Conservation (phyloP, 116 monocot genomes). For the Dioscorea cayenensis region DNA sequence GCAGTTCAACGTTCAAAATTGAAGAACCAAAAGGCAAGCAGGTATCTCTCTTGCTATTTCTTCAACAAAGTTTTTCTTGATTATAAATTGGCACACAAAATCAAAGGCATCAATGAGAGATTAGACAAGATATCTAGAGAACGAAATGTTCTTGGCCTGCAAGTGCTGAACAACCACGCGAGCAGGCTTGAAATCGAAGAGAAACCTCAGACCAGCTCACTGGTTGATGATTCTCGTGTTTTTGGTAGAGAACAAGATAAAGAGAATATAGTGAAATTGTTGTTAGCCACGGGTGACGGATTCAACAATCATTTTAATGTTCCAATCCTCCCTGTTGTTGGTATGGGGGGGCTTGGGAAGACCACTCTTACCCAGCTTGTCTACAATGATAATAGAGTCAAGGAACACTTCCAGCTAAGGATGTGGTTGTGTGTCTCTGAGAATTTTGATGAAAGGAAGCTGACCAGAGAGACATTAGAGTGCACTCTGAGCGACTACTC, state of each 20-base stretch:
- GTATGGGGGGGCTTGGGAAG: constrained; percentile 21
- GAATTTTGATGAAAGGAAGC: constrained; percentile 11
- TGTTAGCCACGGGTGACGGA: background rate
- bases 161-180: constrained; percentile 5
- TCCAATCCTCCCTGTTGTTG: constrained; percentile 6
- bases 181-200: constrained; percentile 12
- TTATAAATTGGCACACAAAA: background rate
- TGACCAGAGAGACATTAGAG: constrained; percentile 27
- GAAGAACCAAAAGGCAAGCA: background rate
- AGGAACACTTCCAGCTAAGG: constrained; percentile 6
- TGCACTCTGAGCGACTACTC: constrained; percentile 2
- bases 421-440: constrained; percentile 26
- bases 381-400: constrained; percentile 11
- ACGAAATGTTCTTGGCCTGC: constrained; percentile 18
- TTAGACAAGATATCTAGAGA: constrained; percentile 4
- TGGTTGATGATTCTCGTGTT: constrained; percentile 19
- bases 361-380: constrained; percentile 19
- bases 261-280: constrained; percentile 21
- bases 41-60: background rate
- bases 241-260: constrained; percentile 39
- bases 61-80: background rate
- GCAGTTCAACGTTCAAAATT: background rate
- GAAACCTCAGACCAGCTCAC: constrained; percentile 23
- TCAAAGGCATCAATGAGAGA: constrained; percentile 2
- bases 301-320: background rate